phyloP scores from a whole-genome alignment of 257 asterid species.

The Apocynum venetum region DNA sequence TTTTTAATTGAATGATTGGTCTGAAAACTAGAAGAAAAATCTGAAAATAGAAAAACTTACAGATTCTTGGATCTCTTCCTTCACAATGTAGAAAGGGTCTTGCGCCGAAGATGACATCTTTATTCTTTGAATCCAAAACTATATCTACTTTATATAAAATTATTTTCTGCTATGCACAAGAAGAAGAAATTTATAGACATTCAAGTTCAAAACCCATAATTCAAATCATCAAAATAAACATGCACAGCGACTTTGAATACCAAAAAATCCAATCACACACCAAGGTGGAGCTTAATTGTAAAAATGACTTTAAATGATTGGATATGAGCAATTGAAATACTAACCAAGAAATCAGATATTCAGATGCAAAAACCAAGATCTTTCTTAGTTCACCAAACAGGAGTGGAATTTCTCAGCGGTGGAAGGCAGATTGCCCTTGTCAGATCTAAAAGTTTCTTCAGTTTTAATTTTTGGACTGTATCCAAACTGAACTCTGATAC shows the following conservation, averaged over 20 bases:
- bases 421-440: too few species aligned
- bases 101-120: slow-evolving; percentile 80
- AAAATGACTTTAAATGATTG: neutral
- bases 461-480: too few species aligned
- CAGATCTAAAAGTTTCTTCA: too few species aligned
- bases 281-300: neutral
- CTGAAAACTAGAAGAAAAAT: neutral
- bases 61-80: slow-evolving; percentile 95
- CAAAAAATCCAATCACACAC: neutral
- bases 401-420: too few species aligned
- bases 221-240: neutral
- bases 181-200: neutral
- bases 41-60: slow-evolving; percentile 36
- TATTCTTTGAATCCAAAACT: slow-evolving; percentile 1
- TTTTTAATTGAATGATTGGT: neutral
- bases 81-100: slow-evolving; percentile 92
- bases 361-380: too few species aligned
- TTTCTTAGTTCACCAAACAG: too few species aligned
- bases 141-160: neutral
- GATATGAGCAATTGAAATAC: neutral
- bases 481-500: too few species aligned
- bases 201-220: neutral
- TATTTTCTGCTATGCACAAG: neutral
- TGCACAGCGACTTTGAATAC: neutral
- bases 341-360: neutral